Conservation (phyloP, 1,139 yeast species). For the Kodamaea anthophila region DNA sequence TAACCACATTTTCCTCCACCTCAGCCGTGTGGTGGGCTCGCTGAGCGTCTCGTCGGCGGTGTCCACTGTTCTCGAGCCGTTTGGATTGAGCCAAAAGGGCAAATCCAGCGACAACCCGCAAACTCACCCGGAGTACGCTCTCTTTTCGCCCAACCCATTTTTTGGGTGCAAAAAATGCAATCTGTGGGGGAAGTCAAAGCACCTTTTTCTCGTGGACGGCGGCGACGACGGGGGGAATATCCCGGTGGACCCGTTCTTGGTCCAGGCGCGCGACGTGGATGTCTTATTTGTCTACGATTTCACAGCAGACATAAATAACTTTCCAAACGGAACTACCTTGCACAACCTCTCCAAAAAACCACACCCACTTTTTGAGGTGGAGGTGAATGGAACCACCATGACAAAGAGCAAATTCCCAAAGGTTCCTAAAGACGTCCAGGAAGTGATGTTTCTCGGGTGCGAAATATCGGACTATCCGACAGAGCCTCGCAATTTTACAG, state of each 20-base stretch:
- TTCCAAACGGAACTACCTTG: conserved; percentile 34
- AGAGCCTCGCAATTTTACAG: neutral
- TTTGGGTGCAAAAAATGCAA: conserved; percentile 20
- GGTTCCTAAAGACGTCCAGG: conserved; percentile 29
- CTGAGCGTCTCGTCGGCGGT: conserved; percentile 37
- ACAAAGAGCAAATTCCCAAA: conserved; percentile 27
- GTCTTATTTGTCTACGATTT: conserved; percentile 33
- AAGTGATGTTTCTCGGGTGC: conserved; percentile 52
- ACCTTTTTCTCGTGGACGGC: conserved; percentile 36
- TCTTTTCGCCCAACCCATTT: conserved; percentile 75
- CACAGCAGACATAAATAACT: conserved; percentile 33
- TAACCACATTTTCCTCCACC: conserved; percentile 45
- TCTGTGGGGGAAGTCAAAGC: conserved; percentile 6
- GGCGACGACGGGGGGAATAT: conserved; percentile 43
- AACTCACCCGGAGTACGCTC: conserved; percentile 58
- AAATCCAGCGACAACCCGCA: conserved; percentile 18
- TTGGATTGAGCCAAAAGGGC: conserved; percentile 37
- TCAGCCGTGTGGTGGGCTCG: conserved; percentile 38
- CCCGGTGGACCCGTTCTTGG: conserved; percentile 35
- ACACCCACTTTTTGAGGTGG: conserved; percentile 17
- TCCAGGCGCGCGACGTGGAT: conserved; percentile 25
- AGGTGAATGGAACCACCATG: neutral
- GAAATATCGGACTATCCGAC: conserved; percentile 30
- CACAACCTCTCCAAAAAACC: conserved; percentile 17
- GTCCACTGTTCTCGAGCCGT: conserved; percentile 37